phyloP scores from a whole-genome alignment of 192 early-diverging fungal genomes.

The Backusella mclennaniae region DNA sequence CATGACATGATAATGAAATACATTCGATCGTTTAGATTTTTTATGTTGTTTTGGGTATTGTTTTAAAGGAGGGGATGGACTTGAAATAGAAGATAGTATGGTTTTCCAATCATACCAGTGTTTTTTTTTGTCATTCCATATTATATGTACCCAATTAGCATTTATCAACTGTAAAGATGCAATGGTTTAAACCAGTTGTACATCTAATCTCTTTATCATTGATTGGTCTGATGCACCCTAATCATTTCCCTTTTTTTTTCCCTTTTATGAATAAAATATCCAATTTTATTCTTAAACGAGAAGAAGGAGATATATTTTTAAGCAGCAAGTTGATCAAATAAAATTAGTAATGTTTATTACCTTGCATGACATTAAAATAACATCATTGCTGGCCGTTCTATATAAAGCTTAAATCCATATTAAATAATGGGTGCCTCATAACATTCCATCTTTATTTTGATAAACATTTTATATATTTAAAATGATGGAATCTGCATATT shows the following conservation, averaged over 20 bases:
- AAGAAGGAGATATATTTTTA: background rate
- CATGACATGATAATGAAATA: background rate
- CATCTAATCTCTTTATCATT: background rate
- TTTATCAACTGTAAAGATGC: background rate
- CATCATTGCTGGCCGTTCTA: background rate
- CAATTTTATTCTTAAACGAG: background rate
- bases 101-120: background rate
- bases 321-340: background rate
- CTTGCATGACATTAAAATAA: background rate
- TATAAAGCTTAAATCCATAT: background rate
- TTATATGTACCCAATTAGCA: background rate
- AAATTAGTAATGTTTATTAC: background rate
- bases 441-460: background rate
- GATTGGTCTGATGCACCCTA: background rate
- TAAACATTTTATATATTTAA: background rate
- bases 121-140: background rate
- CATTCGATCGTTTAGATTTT: background rate
- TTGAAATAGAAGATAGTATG: background rate
- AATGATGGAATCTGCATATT: background rate
- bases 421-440: background rate
- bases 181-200: background rate
- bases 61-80: background rate
- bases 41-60: background rate
- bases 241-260: background rate
- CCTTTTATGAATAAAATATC: slow-evolving; percentile 5